Evolutionary conservation across 2,329 filamentous ascomycete genomes (phyloP).

Genomic region (Clarireedia monteithiana): DNA sequence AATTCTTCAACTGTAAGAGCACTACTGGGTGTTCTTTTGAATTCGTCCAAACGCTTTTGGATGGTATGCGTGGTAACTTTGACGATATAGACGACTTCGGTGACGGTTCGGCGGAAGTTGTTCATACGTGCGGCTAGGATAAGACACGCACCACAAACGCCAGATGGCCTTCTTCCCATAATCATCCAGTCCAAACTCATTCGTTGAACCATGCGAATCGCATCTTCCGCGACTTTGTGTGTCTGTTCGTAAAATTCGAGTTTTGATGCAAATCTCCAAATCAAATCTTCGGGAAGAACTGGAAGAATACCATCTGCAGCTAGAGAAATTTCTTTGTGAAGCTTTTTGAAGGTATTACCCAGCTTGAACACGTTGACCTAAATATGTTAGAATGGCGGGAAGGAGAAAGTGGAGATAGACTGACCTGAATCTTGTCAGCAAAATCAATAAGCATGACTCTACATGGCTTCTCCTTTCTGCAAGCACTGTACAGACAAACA

Average conservation of each 20-base stretch:
- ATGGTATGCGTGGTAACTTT: constrained; percentile 94
- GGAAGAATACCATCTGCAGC: constrained; percentile 59
- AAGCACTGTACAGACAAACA: constrained; percentile 86
- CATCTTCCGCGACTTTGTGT: constrained; percentile 79
- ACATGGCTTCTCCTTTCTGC: constrained; percentile 70
- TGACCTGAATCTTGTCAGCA: constrained; percentile 64
- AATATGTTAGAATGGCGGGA: constrained; percentile 22
- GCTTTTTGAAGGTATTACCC: constrained; percentile 79
- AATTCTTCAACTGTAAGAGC: constrained; percentile 85
- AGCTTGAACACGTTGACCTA: constrained; percentile 85
- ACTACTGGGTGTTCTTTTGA: constrained; percentile 78
- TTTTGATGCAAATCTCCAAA: constrained; percentile 83
- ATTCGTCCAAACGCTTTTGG: constrained; percentile 84
- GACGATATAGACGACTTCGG: constrained; percentile 96
- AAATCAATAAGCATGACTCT: constrained; percentile 93
- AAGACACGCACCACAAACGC: constrained; percentile 87
- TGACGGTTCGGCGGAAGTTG: constrained; percentile 87
- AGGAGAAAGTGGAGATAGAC: constrained; percentile 8
- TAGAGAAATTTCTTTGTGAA: constrained; percentile 64
- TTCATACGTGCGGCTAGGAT: constrained; percentile 96
- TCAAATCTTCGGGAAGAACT: constrained; percentile 81
- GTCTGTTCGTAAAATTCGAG: constrained; percentile 83
- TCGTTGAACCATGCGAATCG: constrained; percentile 76
- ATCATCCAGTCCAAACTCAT: constrained; percentile 99
- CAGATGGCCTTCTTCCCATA: constrained; percentile 84